phyloP scores from a whole-genome alignment of 805 yeast species.

The Phaffomyces opuntiae region DNA sequence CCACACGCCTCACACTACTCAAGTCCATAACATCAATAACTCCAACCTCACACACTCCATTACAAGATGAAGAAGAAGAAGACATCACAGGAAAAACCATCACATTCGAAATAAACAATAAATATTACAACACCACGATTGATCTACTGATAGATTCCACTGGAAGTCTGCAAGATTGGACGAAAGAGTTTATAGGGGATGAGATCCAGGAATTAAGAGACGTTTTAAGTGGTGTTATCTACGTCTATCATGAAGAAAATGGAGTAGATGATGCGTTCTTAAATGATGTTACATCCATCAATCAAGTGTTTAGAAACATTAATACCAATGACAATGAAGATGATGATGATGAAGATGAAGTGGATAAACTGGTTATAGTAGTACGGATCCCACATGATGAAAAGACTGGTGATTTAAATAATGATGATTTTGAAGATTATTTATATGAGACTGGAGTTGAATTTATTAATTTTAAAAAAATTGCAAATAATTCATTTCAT shows the following conservation, averaged over 20 bases:
- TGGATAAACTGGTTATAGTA: too few relatives aligned
- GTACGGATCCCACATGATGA: conserved; percentile 2
- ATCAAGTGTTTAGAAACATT: too few relatives aligned
- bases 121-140: conserved; percentile 23
- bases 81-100: not conserved
- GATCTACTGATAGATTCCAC: conserved; percentile 26
- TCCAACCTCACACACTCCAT: too few relatives aligned
- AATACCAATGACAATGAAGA: too few relatives aligned
- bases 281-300: too few relatives aligned
- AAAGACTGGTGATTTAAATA: not conserved
- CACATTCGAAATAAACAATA: not conserved
- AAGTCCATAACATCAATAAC: too few relatives aligned
- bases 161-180: conserved; percentile 17
- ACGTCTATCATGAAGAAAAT: conserved; percentile 3
- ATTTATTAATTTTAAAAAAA: conserved; percentile 27
- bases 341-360: too few relatives aligned
- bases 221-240: conserved; percentile 23
- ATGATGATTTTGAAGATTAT: not conserved
- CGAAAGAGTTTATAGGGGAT: conserved; percentile 22
- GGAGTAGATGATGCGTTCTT: too few relatives aligned
- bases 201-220: conserved; percentile 24
- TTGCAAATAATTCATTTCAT: conserved; percentile 34
- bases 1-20: too few relatives aligned
- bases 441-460: conserved; percentile 31
- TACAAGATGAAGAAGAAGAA: too few relatives aligned